Evolutionary conservation across 345 rosid species (phyloP).

Genomic region (Hibiscus tridactylites): DNA sequence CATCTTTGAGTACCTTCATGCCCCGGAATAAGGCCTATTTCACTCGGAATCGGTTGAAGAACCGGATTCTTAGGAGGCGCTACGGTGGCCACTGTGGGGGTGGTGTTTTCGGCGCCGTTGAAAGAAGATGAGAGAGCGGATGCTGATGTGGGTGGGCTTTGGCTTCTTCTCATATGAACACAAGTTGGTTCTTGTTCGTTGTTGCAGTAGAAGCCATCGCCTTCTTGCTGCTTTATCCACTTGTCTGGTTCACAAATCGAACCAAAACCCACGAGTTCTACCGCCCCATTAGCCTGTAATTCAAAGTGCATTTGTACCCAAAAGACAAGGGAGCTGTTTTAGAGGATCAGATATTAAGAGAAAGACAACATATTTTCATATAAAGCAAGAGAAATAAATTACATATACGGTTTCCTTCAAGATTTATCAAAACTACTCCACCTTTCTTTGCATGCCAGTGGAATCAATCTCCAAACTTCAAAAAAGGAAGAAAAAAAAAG

Average conservation of each 20-base stretch:
- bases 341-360: conserved; percentile 5
- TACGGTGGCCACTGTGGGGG: not conserved
- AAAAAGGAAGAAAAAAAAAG: not conserved
- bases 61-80: conserved; percentile 7
- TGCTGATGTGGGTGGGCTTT: conserved; percentile 56
- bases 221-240: conserved; percentile 25
- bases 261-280: conserved; percentile 17
- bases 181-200: conserved; percentile 24
- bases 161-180: conserved; percentile 54
- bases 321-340: conserved; percentile 4
- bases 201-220: conserved; percentile 13
- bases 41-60: conserved; percentile 25
- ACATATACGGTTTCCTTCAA: too few species aligned
- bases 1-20: conserved; percentile 21
- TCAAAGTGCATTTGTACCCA: conserved; percentile 29
- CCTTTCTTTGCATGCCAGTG: conserved; percentile 20
- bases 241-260: conserved; percentile 25
- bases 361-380: not conserved
- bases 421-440: too few species aligned
- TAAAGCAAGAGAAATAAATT: too few species aligned
- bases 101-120: conserved; percentile 20
- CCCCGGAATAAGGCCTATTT: not conserved
- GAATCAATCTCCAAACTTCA: conserved; percentile 15
- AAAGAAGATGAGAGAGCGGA: conserved; percentile 57
- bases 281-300: not conserved